These are phyloP conservation scores for Coemansia sp. DNA, from an alignment of 371 early-diverging fungal species.

Conservation along the genomic window DNA sequence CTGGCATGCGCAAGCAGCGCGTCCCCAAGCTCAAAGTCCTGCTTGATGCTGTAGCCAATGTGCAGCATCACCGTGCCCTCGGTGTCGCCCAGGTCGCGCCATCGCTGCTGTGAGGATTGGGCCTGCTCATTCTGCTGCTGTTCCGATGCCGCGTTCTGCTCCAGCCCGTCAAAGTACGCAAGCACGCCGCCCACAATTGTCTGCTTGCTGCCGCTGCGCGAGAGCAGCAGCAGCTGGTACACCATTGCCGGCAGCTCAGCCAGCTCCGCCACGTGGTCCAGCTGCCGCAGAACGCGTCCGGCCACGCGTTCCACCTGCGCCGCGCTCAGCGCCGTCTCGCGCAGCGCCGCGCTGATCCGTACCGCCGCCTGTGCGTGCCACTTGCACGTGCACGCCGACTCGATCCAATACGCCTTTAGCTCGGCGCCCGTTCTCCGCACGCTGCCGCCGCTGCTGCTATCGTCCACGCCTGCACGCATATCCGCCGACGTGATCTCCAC, in stretches of 20 bases:
- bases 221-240: slow-evolving; percentile 47
- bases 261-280: slow-evolving; percentile 16
- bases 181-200: slow-evolving; percentile 35
- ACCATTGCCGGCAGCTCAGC: slow-evolving; percentile 49
- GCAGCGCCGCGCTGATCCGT: slow-evolving; percentile 32
- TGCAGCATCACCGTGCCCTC: slow-evolving; percentile 52
- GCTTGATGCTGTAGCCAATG: slow-evolving; percentile 47
- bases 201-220: slow-evolving; percentile 36
- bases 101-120: not conserved
- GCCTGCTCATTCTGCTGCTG: no score
- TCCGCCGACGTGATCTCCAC: slow-evolving; percentile 33
- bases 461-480: not conserved
- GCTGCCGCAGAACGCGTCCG: slow-evolving; percentile 35
- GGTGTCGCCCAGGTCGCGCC: slow-evolving; percentile 37
- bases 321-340: slow-evolving; percentile 29
- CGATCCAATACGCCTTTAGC: slow-evolving; percentile 47
- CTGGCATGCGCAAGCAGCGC: slow-evolving; percentile 34
- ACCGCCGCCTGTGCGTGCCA: slow-evolving; percentile 42
- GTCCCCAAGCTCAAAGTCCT: slow-evolving; percentile 49
- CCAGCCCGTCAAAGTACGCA: slow-evolving; percentile 43
- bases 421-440: slow-evolving; percentile 33
- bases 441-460: not conserved
- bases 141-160: slow-evolving; percentile 1
- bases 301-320: slow-evolving; percentile 18
- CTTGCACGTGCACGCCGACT: slow-evolving; percentile 37